Conservation (phyloP, 768 basidiomycete genomes). For the Boletus eberwhitei region DNA sequence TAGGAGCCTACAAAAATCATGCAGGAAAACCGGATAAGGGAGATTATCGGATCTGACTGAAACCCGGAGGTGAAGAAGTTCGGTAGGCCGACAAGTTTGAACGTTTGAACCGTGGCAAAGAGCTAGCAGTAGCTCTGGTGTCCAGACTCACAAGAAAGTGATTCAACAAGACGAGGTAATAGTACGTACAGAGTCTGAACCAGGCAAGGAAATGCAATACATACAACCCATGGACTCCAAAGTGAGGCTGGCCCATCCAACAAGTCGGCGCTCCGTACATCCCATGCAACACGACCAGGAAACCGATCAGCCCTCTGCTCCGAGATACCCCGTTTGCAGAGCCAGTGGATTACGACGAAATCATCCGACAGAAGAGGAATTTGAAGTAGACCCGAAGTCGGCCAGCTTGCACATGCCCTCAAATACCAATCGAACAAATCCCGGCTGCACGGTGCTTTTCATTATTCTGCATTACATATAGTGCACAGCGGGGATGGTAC, state of each 20-base stretch:
- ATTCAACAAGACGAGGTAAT: background rate
- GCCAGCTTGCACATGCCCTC: background rate
- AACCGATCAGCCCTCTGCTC: background rate
- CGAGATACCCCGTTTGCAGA: slow-evolving; percentile 11
- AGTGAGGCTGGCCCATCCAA: background rate
- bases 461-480: slow-evolving; percentile 23
- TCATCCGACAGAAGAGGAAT: background rate
- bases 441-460: slow-evolving; percentile 10
- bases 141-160: background rate
- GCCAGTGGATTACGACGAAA: background rate
- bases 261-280: slow-evolving; percentile 4
- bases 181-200: background rate
- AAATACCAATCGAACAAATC: slow-evolving; percentile 2
- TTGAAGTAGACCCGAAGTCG: background rate
- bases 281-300: background rate
- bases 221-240: background rate
- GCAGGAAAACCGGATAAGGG: slow-evolving; percentile 27
- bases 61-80: background rate
- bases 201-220: background rate
- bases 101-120: background rate
- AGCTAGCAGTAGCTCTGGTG: background rate
- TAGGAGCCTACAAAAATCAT: slow-evolving; percentile 18
- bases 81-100: background rate
- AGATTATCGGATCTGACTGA: slow-evolving; percentile 32
- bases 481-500: slow-evolving; percentile 13